These are phyloP conservation scores for Trichoderma polysporum DNA, from an alignment of 2,329 filamentous ascomycete genomes.

Conservation along the genomic window DNA sequence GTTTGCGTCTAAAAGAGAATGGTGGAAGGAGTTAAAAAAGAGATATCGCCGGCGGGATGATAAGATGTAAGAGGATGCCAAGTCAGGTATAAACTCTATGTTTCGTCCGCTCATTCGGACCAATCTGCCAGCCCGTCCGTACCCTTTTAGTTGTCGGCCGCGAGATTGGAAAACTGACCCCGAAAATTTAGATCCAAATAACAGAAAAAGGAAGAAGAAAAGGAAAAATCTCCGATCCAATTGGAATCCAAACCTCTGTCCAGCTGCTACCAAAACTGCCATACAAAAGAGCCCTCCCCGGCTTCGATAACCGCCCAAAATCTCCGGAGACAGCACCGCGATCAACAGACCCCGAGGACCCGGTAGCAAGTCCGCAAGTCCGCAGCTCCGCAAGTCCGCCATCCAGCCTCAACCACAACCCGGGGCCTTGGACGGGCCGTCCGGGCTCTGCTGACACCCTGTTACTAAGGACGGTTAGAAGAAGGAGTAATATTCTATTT, in stretches of 20 bases:
- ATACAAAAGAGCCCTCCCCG: not conserved
- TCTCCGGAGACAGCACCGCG: not conserved
- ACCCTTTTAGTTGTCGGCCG: not conserved
- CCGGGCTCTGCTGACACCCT: not conserved
- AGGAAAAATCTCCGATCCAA: not conserved
- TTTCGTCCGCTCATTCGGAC: not conserved
- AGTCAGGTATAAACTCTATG: not conserved
- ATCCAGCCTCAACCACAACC: too few species aligned
- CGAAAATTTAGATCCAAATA: not conserved
- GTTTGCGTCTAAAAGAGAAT: not conserved
- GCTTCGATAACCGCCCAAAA: not conserved
- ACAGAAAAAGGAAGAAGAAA: not conserved
- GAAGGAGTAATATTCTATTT: not conserved
- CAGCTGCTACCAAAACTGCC: not conserved
- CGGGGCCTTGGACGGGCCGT: not conserved
- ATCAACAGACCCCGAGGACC: constrained; percentile 21
- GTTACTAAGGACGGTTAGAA: not conserved
- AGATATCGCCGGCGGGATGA: constrained; percentile 4
- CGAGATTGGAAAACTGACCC: not conserved
- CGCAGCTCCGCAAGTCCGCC: constrained; percentile 30
- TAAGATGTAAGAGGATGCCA: constrained; percentile 5
- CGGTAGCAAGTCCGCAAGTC: constrained; percentile 28
- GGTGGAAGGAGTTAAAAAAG: constrained; percentile 10
- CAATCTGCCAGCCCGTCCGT: not conserved
- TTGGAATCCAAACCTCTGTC: not conserved